Conservation (phyloP, 352 stramenopile species). For the Phytopythium boreale region DNA sequence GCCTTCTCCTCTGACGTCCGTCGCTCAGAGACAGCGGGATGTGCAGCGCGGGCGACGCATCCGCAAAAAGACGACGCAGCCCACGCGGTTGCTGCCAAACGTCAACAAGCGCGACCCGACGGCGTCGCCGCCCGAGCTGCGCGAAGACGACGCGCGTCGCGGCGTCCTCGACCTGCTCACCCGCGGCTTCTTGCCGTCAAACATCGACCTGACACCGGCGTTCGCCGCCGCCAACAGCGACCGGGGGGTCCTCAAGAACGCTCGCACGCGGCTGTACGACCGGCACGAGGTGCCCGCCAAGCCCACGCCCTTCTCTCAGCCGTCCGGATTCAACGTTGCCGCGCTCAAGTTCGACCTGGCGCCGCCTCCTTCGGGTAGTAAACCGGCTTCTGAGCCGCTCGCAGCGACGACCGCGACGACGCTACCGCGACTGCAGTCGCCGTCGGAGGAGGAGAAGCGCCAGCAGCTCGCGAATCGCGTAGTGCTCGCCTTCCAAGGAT, state of each 20-base stretch:
- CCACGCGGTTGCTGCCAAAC: constrained; percentile 57
- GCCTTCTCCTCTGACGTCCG: constrained; percentile 6
- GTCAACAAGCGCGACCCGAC: constrained; percentile 67
- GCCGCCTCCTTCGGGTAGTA: constrained; percentile 1
- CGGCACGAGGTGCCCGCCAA: constrained; percentile 48
- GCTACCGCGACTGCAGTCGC: constrained; percentile 4
- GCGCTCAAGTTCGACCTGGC: constrained; percentile 78
- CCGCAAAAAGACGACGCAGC: constrained; percentile 58
- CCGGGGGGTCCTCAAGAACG: constrained; percentile 53
- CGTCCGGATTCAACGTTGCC: constrained; percentile 69
- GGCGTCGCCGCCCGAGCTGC: constrained; percentile 46
- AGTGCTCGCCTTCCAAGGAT: constrained; percentile 1
- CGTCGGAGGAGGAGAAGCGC: constrained; percentile 8
- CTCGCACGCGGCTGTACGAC: constrained; percentile 49
- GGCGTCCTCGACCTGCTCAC: constrained; percentile 71
- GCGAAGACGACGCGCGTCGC: constrained; percentile 51
- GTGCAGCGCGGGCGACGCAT: constrained; percentile 33
- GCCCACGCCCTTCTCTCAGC: constrained; percentile 50
- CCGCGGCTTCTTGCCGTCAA: constrained; percentile 59
- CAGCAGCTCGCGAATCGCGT: constrained; percentile 11
- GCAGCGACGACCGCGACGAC: not conserved
- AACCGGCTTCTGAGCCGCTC: not conserved
- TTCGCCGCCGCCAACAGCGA: constrained; percentile 28
- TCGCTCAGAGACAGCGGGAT: constrained; percentile 20
- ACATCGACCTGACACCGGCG: constrained; percentile 60